phyloP scores from a whole-genome alignment of 208 protist genomes.

The Herpetomonas tarakana region DNA sequence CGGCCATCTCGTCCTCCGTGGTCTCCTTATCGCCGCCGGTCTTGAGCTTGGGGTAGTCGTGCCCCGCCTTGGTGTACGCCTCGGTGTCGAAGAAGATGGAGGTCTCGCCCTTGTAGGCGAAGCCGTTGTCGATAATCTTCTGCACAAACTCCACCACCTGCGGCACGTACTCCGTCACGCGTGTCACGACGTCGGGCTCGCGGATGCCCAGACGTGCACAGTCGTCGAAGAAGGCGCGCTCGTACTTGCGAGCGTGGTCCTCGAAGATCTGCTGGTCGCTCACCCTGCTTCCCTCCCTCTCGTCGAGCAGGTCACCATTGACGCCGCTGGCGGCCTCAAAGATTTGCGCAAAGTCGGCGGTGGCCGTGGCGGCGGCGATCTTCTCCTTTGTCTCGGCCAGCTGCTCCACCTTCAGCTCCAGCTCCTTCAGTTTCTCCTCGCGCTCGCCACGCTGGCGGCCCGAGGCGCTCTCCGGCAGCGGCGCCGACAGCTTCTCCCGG shows the following conservation, averaged over 20 bases:
- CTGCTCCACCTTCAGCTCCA: conserved; percentile 65
- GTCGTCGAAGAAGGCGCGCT: conserved; percentile 93
- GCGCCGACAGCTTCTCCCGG: conserved; percentile 37
- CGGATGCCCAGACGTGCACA: conserved; percentile 87
- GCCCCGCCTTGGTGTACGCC: conserved; percentile 75
- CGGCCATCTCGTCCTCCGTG: conserved; percentile 86
- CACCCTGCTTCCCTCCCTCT: conserved; percentile 50
- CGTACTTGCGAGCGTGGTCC: conserved; percentile 83
- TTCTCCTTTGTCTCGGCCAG: conserved; percentile 50
- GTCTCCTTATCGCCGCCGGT: conserved; percentile 39
- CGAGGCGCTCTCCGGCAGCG: conserved; percentile 37
- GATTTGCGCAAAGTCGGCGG: conserved; percentile 38
- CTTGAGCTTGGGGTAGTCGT: conserved; percentile 95
- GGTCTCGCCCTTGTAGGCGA: conserved; percentile 91
- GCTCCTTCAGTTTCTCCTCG: conserved; percentile 80
- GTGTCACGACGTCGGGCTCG: conserved; percentile 91
- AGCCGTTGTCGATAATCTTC: conserved; percentile 96
- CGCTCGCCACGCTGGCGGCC: conserved; percentile 53
- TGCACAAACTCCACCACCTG: conserved; percentile 94
- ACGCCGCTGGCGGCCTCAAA: conserved; percentile 59
- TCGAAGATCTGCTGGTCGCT: conserved; percentile 89
- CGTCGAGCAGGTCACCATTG: conserved; percentile 83
- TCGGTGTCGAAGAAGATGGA: conserved; percentile 97
- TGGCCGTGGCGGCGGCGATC: conserved; percentile 12
- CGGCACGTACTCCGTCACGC: conserved; percentile 98